Percentiles rank a stretch among this genome's conserved stretches.
phyloP scores from a whole-genome alignment of 148 eudicot species.

The Fallopia convolvulus region DNA sequence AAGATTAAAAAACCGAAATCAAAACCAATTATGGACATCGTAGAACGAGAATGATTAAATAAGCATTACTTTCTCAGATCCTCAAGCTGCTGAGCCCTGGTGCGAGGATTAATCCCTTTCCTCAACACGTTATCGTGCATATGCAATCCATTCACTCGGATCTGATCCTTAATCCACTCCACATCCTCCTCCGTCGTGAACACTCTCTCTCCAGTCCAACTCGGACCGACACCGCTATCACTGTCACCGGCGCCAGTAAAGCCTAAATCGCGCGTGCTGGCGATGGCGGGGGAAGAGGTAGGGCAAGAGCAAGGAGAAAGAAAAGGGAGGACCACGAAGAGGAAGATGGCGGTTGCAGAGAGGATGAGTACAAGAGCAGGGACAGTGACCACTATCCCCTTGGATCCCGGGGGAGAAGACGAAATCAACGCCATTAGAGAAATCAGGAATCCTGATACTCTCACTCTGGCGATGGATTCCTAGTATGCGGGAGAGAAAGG shows the following conservation, averaged over 20 bases:
- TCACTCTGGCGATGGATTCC: neutral
- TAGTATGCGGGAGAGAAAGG: neutral
- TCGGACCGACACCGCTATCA: constrained; percentile 7
- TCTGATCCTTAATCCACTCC: constrained; percentile 62
- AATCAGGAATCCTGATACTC: neutral
- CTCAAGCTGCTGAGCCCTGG: constrained; percentile 74
- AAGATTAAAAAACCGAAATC: neutral
- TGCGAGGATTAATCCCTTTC: constrained; percentile 96
- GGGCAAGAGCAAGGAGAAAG: constrained; percentile 24
- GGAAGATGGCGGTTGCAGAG: constrained; percentile 42
- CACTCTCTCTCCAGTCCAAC: constrained; percentile 22
- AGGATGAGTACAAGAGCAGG: constrained; percentile 47
- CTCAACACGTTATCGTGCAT: constrained; percentile 85
- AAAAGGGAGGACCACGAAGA: constrained; percentile 52
- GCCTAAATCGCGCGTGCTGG: constrained; percentile 4
- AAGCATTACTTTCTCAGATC: constrained; percentile 54
- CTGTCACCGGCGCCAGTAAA: neutral
- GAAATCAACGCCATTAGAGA: constrained; percentile 20
- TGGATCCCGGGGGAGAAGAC: constrained; percentile 23
- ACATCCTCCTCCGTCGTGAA: constrained; percentile 55
- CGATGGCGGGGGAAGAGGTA: constrained; percentile 18
- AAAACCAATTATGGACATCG: neutral
- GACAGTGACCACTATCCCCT: constrained; percentile 53
- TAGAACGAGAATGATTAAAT: neutral
- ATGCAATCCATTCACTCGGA: constrained; percentile 69